A percentile compares a stretch with the other conserved stretches of the same genome.
phyloP scores from a whole-genome alignment of 257 asterid genomes.

The Euphrasia confusa region DNA sequence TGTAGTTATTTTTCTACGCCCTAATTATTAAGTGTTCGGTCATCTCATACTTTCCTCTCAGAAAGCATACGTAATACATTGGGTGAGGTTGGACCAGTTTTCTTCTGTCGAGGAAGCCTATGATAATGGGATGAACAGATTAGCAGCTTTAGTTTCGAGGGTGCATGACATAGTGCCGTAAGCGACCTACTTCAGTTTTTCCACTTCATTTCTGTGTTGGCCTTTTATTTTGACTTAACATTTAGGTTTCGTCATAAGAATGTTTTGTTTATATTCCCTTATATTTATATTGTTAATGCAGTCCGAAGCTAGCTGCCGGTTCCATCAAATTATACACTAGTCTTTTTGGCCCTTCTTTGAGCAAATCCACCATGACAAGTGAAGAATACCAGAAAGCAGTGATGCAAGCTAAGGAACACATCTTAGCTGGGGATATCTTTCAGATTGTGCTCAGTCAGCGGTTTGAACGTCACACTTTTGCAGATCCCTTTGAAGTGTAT shows the following conservation, averaged over 20 bases:
- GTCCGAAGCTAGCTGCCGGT: conserved; percentile 84
- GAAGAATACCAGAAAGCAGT: conserved; percentile 76
- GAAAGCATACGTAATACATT: conserved; percentile 91
- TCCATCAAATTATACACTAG: conserved; percentile 63
- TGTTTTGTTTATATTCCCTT: conserved; percentile 4
- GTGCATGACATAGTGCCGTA: conserved; percentile 84
- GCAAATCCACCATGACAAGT: conserved; percentile 67
- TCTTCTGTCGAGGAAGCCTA: conserved; percentile 78
- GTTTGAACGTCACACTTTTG: conserved; percentile 88
- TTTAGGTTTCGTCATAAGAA: too few relatives aligned
- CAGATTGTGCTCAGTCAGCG: conserved; percentile 98
- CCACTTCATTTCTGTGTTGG: background rate
- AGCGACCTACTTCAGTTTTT: conserved; percentile 26
- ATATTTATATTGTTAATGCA: conserved; percentile 32
- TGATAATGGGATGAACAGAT: conserved; percentile 60
- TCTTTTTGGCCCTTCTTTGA: conserved; percentile 66
- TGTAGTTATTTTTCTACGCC: conserved; percentile 4
- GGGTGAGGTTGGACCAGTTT: conserved; percentile 86
- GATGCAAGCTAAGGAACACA: conserved; percentile 80
- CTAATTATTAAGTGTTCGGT: conserved; percentile 13
- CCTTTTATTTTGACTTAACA: conserved; percentile 3
- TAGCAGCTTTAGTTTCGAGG: conserved; percentile 71
- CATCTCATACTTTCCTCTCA: conserved; percentile 32
- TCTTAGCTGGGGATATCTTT: conserved; percentile 95
- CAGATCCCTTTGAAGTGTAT: conserved; percentile 97